Evolutionary conservation across 176 grass and related monocot species (phyloP).

Genomic region (Oryza nivara): DNA sequence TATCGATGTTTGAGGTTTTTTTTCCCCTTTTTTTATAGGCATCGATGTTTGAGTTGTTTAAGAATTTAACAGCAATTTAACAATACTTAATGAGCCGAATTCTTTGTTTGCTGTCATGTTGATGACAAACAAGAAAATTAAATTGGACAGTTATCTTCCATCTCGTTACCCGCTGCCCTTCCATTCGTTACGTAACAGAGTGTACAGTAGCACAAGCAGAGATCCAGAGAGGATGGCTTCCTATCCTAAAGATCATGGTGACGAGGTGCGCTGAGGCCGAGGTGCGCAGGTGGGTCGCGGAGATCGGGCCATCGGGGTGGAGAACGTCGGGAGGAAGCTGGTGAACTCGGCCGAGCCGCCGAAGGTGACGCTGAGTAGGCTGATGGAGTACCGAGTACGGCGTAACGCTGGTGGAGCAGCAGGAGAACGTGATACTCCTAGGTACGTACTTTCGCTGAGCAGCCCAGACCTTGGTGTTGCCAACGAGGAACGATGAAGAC

Average conservation of each 20-base stretch:
- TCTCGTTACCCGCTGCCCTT: not conserved
- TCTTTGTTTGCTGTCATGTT: not conserved
- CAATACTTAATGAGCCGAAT: not conserved
- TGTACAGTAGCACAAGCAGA: not conserved
- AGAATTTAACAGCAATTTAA: no score
- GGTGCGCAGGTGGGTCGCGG: constrained; percentile 53
- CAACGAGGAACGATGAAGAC: no score
- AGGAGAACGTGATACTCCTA: no score
- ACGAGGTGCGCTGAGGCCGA: constrained; percentile 45
- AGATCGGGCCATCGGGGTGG: constrained; percentile 2
- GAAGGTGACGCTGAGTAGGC: constrained; percentile 2
- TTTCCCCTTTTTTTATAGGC: no score
- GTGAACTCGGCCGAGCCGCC: constrained; percentile 55
- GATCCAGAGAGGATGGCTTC: not conserved
- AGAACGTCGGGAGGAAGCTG: constrained; percentile 53
- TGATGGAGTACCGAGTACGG: constrained; percentile 58
- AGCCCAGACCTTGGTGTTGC: constrained; percentile 37
- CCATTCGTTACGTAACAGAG: not conserved
- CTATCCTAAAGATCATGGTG: not conserved
- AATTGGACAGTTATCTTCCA: not conserved
- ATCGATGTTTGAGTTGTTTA: no score
- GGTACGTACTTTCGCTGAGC: constrained; percentile 55
- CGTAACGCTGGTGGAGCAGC: constrained; percentile 42
- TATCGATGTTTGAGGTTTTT: no score
- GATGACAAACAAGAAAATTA: not conserved